Evolutionary conservation across 371 early-diverging fungal species (phyloP).

Genomic region (Zopfochytrium polystomum): DNA sequence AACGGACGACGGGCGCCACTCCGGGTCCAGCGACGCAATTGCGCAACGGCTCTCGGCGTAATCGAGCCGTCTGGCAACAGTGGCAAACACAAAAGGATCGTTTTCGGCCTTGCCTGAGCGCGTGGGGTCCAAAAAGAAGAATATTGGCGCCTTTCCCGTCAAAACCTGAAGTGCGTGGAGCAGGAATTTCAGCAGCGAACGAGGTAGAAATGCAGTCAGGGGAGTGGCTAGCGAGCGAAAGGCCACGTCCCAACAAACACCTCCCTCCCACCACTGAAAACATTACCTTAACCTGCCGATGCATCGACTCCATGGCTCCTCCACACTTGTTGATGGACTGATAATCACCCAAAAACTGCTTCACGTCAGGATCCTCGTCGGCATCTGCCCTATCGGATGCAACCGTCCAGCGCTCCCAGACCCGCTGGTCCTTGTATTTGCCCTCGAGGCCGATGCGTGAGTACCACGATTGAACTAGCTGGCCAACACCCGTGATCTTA

Average conservation of each 20-base stretch:
- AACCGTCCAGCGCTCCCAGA: slow-evolving; percentile 27
- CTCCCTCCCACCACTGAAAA: background rate
- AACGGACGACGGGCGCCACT: slow-evolving; percentile 29
- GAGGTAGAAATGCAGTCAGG: no score
- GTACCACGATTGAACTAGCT: slow-evolving; percentile 38
- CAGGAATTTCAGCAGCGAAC: no score
- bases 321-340: slow-evolving; percentile 33
- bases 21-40: slow-evolving; percentile 25
- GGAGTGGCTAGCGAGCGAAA: no score
- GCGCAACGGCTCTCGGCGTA: slow-evolving; percentile 28
- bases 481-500: slow-evolving; percentile 26
- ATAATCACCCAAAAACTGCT: slow-evolving; percentile 25
- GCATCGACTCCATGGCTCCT: slow-evolving; percentile 36
- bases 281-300: no score
- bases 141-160: slow-evolving; percentile 18
- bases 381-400: slow-evolving; percentile 9
- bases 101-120: slow-evolving; percentile 19
- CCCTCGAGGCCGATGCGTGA: slow-evolving; percentile 31
- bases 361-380: slow-evolving; percentile 3
- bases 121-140: slow-evolving; percentile 38
- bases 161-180: no score
- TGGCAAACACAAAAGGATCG: slow-evolving; percentile 39
- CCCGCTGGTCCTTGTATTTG: slow-evolving; percentile 21
- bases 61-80: slow-evolving; percentile 21
- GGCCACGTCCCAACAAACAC: no score